These are phyloP conservation scores for Limnomonas spitsbergensis DNA, from an alignment of 139 green algal genomes.

Conservation along the genomic window DNA sequence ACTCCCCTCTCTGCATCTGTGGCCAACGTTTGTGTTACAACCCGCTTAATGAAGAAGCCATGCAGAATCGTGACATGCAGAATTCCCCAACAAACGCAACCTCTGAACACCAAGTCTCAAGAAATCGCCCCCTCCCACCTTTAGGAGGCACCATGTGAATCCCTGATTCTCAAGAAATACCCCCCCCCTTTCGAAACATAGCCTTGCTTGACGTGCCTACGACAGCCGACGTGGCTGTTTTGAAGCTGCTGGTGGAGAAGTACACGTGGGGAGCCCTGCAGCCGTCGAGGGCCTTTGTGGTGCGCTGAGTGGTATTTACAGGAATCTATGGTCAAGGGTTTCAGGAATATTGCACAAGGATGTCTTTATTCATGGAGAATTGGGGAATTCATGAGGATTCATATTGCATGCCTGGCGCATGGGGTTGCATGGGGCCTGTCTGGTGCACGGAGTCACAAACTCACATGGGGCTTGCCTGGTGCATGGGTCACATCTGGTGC, in stretches of 20 bases:
- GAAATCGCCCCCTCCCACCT: not conserved
- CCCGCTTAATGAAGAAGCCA: no score
- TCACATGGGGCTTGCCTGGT: not conserved
- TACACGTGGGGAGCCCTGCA: not conserved
- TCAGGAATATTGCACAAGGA: not conserved
- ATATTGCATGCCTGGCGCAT: not conserved
- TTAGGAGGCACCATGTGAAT: not conserved
- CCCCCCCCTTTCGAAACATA: not conserved
- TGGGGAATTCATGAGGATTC: not conserved
- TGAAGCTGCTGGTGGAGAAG: not conserved
- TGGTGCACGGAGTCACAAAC: not conserved
- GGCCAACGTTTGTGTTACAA: no score
- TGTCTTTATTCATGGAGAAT: not conserved
- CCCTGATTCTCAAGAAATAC: not conserved
- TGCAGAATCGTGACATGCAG: no score
- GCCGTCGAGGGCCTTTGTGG: not conserved
- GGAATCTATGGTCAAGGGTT: not conserved
- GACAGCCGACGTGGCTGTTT: not conserved
- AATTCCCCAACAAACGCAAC: no score
- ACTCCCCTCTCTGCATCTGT: no score
- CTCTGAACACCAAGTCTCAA: not conserved
- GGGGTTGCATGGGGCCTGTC: not conserved
- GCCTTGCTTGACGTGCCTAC: not conserved
- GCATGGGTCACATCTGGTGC: no score
- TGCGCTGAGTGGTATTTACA: no score